Conservation (phyloP, 2,329 filamentous ascomycete species). For the Aspergillus melleus region DNA sequence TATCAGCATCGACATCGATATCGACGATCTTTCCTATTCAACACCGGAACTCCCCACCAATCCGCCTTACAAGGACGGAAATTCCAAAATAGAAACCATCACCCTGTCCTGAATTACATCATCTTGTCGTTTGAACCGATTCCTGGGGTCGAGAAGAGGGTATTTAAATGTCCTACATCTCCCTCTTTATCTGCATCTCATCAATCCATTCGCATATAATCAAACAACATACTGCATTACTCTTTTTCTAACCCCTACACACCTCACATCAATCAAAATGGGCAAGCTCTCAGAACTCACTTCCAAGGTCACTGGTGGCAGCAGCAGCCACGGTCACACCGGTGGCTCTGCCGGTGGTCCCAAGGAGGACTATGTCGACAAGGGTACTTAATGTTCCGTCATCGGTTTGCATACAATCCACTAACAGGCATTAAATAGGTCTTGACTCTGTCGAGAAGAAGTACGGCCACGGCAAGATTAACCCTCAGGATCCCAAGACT, state of each 20-base stretch:
- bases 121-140: neutral
- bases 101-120: neutral
- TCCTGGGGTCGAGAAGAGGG: neutral
- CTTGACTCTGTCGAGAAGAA: conserved; percentile 52
- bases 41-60: neutral
- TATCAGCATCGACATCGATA: neutral
- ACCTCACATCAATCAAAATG: conserved; percentile 19
- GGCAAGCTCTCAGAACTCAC: conserved; percentile 31
- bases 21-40: neutral
- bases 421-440: conserved; percentile 25
- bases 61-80: neutral
- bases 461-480: conserved; percentile 46
- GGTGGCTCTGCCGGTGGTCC: conserved; percentile 5
- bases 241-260: neutral
- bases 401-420: neutral
- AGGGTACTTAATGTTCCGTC: conserved; percentile 36
- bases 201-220: neutral
- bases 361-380: conserved; percentile 52
- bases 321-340: conserved; percentile 2
- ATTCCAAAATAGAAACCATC: no score
- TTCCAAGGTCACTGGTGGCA: conserved; percentile 28
- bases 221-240: neutral
- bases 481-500: conserved; percentile 33
- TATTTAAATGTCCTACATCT: neutral
- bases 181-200: no score